A percentile compares a stretch with the other conserved stretches of the same genome.
Conservation (phyloP, 345 rosid genomes). For the Gossypium raimondii region DNA sequence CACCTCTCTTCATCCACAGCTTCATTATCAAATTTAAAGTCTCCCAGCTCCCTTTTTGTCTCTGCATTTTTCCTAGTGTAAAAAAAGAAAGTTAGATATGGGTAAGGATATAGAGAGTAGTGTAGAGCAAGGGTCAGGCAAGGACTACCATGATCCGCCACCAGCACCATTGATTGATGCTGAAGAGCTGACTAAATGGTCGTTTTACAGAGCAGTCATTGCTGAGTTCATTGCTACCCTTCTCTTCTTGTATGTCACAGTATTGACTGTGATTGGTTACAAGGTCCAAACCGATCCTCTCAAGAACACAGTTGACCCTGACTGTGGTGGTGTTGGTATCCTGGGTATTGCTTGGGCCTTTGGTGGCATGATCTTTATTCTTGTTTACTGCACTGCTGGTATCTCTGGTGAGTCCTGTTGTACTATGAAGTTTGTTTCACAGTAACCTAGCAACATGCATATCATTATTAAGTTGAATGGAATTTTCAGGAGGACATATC, state of each 20-base stretch:
- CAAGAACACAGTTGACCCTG: slow-evolving; percentile 20
- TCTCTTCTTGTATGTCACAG: slow-evolving; percentile 65
- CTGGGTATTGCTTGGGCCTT: slow-evolving; percentile 95
- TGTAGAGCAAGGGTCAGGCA: slow-evolving; percentile 26
- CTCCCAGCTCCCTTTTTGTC: not conserved
- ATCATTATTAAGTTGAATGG: not conserved
- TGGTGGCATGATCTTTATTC: slow-evolving; percentile 93
- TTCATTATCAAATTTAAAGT: not conserved
- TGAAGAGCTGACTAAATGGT: slow-evolving; percentile 65
- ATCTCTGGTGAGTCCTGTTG: slow-evolving; percentile 51
- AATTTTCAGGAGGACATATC: slow-evolving; percentile 53
- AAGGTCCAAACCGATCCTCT: slow-evolving; percentile 42
- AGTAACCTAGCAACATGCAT: not conserved
- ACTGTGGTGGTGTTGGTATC: slow-evolving; percentile 76
- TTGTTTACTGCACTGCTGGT: slow-evolving; percentile 92
- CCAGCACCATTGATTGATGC: slow-evolving; percentile 57
- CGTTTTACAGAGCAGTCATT: slow-evolving; percentile 67
- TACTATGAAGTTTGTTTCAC: not conserved
- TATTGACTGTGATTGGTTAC: slow-evolving; percentile 79
- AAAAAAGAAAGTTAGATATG: slow-evolving; percentile 24
- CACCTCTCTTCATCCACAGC: not conserved
- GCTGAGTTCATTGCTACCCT: slow-evolving; percentile 88
- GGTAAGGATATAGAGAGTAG: slow-evolving; percentile 47
- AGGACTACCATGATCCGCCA: slow-evolving; percentile 75
- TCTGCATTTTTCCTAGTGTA: not conserved